These are phyloP conservation scores for Ambrosia trifida DNA, from an alignment of 129 eudicot genomes.

Conservation along the genomic window DNA sequence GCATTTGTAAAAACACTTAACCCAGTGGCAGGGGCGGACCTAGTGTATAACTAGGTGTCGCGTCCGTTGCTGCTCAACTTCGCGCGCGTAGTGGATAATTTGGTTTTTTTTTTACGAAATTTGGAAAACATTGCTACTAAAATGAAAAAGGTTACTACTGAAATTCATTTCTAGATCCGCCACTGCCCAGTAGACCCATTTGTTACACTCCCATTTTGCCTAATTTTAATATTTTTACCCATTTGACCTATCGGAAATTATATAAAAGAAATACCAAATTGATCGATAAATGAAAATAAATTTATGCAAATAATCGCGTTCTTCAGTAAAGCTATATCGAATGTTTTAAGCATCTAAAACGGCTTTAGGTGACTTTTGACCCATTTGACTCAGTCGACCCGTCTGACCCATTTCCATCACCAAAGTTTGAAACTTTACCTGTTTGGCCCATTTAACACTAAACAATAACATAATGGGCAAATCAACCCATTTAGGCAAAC, in stretches of 20 bases:
- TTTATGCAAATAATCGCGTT: not conserved
- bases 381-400: not conserved
- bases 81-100: no score
- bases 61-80: no score
- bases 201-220: not conserved
- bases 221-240: not conserved
- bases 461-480: not conserved
- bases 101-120: no score
- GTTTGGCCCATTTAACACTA: not conserved
- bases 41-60: no score
- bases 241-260: not conserved
- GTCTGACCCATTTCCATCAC: not conserved
- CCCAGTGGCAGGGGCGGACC: no score
- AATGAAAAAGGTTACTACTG: no score
- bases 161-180: no score
- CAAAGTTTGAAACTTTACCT: not conserved
- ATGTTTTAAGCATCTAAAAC: not conserved
- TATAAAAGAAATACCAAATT: not conserved
- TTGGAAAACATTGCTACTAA: no score
- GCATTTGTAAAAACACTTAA: not conserved
- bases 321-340: not conserved
- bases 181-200: not conserved
- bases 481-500: not conserved
- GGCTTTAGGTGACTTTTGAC: not conserved
- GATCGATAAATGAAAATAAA: not conserved